Conservation (phyloP, 83 land plant genomes). For the Picea abies region DNA sequence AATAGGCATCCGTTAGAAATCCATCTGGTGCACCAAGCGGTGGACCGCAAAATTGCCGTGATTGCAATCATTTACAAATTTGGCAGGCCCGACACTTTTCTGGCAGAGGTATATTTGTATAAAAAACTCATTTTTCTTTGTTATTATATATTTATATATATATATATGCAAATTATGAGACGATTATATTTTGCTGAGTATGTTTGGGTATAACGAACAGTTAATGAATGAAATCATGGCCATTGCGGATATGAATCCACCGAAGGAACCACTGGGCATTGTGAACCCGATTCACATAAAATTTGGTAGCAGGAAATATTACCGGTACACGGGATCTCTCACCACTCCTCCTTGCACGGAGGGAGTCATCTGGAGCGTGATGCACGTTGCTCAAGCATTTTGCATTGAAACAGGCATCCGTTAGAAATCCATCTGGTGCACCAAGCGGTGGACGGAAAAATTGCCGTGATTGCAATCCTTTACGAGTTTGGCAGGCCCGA, state of each 20-base stretch:
- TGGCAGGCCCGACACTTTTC: too few relatives aligned
- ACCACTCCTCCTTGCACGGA: too few relatives aligned
- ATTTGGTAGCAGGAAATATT: conserved; percentile 8
- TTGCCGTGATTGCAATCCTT: conserved; percentile 36
- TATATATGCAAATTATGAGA: too few relatives aligned
- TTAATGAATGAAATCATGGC: conserved; percentile 11
- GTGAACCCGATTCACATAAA: conserved; percentile 26
- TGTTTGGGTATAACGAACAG: conserved; percentile 6
- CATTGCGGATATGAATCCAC: neutral
- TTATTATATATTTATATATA: too few relatives aligned
- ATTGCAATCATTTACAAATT: conserved; percentile 15
- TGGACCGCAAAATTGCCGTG: conserved; percentile 34
- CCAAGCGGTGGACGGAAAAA: conserved; percentile 20
- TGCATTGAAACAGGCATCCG: conserved; percentile 38
- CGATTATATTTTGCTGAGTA: too few relatives aligned
- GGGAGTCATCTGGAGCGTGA: conserved; percentile 23
- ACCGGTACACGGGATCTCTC: too few relatives aligned
- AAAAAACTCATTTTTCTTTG: neutral
- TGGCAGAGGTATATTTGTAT: neutral
- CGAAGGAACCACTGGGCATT: conserved; percentile 4
- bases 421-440: conserved; percentile 64
- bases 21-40: conserved; percentile 47
- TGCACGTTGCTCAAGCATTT: too few relatives aligned
- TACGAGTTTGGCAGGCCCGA: too few relatives aligned
- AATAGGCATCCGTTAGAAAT: conserved; percentile 45